Conservation (phyloP, 106 monocot species). For the Dendrobium officinale region DNA sequence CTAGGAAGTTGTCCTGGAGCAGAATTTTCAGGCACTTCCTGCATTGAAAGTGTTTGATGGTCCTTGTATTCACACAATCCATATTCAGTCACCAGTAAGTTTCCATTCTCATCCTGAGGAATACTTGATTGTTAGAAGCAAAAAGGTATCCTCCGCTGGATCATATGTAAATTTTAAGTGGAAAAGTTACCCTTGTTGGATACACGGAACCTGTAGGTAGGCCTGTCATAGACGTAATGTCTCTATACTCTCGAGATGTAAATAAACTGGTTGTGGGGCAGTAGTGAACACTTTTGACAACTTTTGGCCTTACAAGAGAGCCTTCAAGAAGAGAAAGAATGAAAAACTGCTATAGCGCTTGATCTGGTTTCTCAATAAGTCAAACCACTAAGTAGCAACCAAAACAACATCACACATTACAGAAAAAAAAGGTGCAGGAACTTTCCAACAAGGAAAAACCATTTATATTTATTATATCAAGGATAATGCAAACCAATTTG, state of each 20-base stretch:
- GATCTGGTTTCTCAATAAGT: too few species aligned
- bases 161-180: slow-evolving; percentile 2
- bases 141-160: not conserved
- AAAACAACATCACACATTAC: too few species aligned
- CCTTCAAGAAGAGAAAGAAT: slow-evolving; percentile 32
- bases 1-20: slow-evolving; percentile 97
- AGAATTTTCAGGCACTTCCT: slow-evolving; percentile 97
- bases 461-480: not conserved
- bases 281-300: slow-evolving; percentile 93
- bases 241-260: slow-evolving; percentile 84
- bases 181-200: slow-evolving; percentile 81
- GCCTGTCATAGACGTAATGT: slow-evolving; percentile 76
- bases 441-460: not conserved
- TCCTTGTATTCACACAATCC: slow-evolving; percentile 98
- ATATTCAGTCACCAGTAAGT: slow-evolving; percentile 90
- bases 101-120: slow-evolving; percentile 89
- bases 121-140: not conserved
- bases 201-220: slow-evolving; percentile 96
- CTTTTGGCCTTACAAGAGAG: slow-evolving; percentile 95
- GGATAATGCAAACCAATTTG: too few species aligned
- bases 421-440: too few species aligned
- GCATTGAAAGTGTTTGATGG: slow-evolving; percentile 97
- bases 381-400: too few species aligned
- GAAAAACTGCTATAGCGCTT: not conserved
- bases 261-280: slow-evolving; percentile 68